Evolutionary conservation across 2,329 filamentous ascomycete genomes (phyloP).

Genomic region (Epichloe hybrida): DNA sequence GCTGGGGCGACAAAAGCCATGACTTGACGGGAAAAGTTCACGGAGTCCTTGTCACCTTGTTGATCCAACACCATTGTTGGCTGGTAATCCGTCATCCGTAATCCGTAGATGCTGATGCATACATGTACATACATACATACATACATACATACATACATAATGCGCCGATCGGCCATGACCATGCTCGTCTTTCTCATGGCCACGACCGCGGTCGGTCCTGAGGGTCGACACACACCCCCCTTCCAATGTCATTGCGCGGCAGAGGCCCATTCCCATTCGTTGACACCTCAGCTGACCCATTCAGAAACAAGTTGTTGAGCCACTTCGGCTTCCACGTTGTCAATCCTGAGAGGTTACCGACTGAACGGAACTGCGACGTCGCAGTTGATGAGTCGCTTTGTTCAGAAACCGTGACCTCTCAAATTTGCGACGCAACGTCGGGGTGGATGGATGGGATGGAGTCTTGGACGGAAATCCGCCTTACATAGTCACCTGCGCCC

Average conservation of each 20-base stretch:
- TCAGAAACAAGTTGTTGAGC: not conserved
- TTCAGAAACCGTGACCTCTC: not conserved
- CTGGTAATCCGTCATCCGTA: not conserved
- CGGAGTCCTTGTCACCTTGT: no score
- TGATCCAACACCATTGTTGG: not conserved
- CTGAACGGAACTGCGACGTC: slow-evolving; percentile 4
- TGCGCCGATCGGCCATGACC: not conserved
- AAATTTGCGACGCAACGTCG: no score
- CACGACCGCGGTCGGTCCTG: not conserved
- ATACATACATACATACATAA: no score
- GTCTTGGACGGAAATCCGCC: no score
- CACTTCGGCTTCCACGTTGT: not conserved
- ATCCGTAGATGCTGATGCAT: not conserved
- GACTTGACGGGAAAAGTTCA: no score
- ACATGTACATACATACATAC: no score
- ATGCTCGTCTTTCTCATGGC: not conserved
- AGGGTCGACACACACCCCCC: not conserved
- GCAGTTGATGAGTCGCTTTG: not conserved
- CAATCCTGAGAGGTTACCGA: slow-evolving; percentile 6
- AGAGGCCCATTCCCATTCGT: not conserved
- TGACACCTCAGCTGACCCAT: not conserved
- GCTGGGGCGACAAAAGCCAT: no score
- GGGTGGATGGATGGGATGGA: no score
- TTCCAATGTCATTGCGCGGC: not conserved
- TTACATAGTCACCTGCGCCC: no score